Percentiles rank a stretch among this genome's conserved stretches.
Evolutionary conservation across 495 filamentous ascomycete species (phyloP).

Genomic region (Thermochaetoides thermophila): DNA sequence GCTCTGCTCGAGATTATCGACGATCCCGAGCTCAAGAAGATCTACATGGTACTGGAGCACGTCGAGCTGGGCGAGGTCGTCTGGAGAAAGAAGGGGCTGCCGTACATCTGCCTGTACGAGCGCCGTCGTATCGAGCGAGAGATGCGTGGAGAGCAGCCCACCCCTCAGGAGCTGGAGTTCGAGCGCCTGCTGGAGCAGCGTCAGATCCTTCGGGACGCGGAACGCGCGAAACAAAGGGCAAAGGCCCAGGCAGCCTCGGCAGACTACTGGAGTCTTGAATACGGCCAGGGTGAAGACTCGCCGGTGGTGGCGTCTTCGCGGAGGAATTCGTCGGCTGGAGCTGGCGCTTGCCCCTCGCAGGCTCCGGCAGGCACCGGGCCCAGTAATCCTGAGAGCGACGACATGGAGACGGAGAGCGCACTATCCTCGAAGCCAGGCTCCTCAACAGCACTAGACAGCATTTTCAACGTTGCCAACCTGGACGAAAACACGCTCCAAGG

Average conservation of each 20-base stretch:
- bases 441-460: conserved; percentile 50
- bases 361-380: conserved; percentile 29
- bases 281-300: conserved; percentile 50
- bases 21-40: conserved; percentile 87
- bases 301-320: conserved; percentile 19
- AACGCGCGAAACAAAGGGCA: conserved; percentile 30
- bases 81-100: conserved; percentile 75
- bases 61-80: conserved; percentile 86
- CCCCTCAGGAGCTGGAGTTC: conserved; percentile 49
- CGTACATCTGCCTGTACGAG: conserved; percentile 68
- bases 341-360: conserved; percentile 24
- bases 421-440: conserved; percentile 34
- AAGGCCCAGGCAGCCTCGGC: conserved; percentile 27
- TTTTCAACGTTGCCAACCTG: conserved; percentile 57
- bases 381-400: conserved; percentile 29
- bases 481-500: conserved; percentile 37
- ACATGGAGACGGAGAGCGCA: conserved; percentile 30
- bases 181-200: conserved; percentile 41
- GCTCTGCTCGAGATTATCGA: conserved; percentile 94
- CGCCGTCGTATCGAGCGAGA: conserved; percentile 63
- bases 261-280: conserved; percentile 69
- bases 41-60: conserved; percentile 93
- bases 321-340: conserved; percentile 11
- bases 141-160: conserved; percentile 40
- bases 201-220: conserved; percentile 40